Base-by-base conservation (phyloP, 768 basidiomycete species). In the Naganishia onofrii region DNA sequence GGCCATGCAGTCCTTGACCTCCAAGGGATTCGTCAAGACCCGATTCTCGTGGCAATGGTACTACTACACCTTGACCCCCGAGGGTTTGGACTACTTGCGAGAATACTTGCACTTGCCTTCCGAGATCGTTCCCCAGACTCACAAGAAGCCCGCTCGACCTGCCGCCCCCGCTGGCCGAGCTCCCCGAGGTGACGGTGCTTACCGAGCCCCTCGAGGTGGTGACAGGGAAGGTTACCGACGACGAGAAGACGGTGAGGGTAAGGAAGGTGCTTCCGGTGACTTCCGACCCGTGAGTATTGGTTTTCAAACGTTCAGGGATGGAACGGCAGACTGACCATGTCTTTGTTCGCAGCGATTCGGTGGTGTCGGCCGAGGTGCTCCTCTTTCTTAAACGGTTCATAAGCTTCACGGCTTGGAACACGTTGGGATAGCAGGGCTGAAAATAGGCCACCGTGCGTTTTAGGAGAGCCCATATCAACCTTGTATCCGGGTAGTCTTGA, bases 11-110 rank as follows among this genome's bases (percentile, higher is more conserved):
- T 86, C 85, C 74, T 83, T 88, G 66, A 88, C 86, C 74, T 88
- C 87, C 68, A 84, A 83, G 77, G 94, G 95, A 68, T 88, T 85
- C 82, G 93, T 98, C 85, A 97, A 97, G 88, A 99, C 96, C 76
- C 95, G 93, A 81, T 98, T 98, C 86, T 93, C 90, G 58, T 99
- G 96, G 96, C 93, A 97, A 80, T 96, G 88, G 86, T 99, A 96
- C 84, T 99, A 98, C 83, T 99, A 98, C 84, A 87, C 88, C 79
- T 86, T 99, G 79, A 99, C 94, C 76, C 89, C 92, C 65, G 96
- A 98, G 83, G 96, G 96, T 79, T 89, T 98, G 74, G 93, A 95
- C 76, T 95, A 90, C 84, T 90, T 98, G 82, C 89, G 95, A 74
- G 93, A 95, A 73, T 93, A 91, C 90, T 87, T 96, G 69, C 92